Conservation (phyloP, 2,329 filamentous ascomycete genomes). For the Cyclaneusma minus region DNA sequence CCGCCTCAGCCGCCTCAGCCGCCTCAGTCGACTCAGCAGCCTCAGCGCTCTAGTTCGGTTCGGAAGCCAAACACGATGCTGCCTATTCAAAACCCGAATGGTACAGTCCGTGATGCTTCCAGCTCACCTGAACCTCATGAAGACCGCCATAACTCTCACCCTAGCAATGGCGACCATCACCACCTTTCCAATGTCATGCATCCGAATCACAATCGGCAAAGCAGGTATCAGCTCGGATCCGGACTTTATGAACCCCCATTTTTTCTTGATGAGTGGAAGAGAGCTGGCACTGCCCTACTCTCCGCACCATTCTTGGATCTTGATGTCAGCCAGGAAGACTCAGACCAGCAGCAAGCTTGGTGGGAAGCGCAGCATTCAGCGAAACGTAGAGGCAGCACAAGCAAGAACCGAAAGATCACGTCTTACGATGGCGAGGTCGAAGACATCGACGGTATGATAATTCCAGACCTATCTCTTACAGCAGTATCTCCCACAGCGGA, state of each 20-base stretch:
- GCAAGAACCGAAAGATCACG: constrained; percentile 32
- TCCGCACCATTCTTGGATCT: constrained; percentile 45
- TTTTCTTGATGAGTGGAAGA: constrained; percentile 60
- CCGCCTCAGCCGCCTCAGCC: no score
- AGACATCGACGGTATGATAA: constrained; percentile 36
- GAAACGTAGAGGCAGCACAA: constrained; percentile 21
- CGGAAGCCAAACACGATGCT: no score
- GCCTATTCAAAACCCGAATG: no score
- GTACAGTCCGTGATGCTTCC: no score
- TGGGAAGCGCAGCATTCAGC: constrained; percentile 50
- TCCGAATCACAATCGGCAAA: constrained; percentile 7
- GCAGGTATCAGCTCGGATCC: constrained; percentile 25
- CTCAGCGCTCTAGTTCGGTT: no score
- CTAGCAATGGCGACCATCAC: constrained; percentile 12
- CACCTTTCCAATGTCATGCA: constrained; percentile 16
- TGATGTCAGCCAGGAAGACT: constrained; percentile 20
- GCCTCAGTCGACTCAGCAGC: no score
- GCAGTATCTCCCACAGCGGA: constrained; percentile 2
- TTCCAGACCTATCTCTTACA: constrained; percentile 6
- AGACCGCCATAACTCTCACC: no score
- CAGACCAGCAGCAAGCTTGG: constrained; percentile 48
- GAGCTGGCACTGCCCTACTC: constrained; percentile 46
- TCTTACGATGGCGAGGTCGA: constrained; percentile 55
- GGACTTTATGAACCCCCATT: constrained; percentile 41
- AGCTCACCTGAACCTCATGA: no score